Base-by-base conservation (phyloP, 208 protist genomes). In the Leishmania tarentolae region DNA sequence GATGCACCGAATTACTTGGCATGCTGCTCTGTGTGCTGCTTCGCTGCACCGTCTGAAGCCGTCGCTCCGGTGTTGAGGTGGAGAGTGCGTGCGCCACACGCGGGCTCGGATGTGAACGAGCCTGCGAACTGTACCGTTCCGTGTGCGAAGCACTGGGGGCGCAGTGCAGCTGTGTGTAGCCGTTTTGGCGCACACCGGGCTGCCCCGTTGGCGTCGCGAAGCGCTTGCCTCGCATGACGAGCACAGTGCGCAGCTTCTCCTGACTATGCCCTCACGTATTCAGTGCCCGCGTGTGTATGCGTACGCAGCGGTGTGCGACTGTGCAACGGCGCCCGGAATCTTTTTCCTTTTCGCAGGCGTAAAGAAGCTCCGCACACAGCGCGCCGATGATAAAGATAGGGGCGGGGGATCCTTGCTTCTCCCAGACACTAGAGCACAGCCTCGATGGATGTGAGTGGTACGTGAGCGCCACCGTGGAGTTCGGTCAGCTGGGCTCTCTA, bases 1-100 rank as follows among this genome's bases (percentile, higher is more conserved):
- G 66, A 52, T 92, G 89, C 61, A 94, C 89, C 21, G 81, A 79
- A n/a, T 76, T 73, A 37, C 69, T 68, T 13, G 73, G 71, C 35
- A 37, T 31, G 76, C 53, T 82, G 80, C 61, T 44, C 46, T 72
- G 75, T 1, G 66, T 52, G 59, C 63, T 71, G 75, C 52, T 69
- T 24, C 46, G 52, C 47, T 65, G 63, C 24, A 57, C 42, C 40
- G 15, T 57, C 46, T 56, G 77, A 44, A 2, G 65, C 61, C 71
- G 82, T 40, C 75, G 83, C 72, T 73, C 70, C 40, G 47, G 78
- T 42, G 69, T 75, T 50, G 76, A 52, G 44, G 46, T 7, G 17
- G 72, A 42, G 15, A 52, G 13, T 21, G 70, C 61, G 40, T 40
- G 40, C 6, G 47, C 50, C 5, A 15, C 28, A 8, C 59, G 53